Base-by-base conservation (phyloP, 2,329 filamentous ascomycete genomes). In the Trichoderma polysporum region DNA sequence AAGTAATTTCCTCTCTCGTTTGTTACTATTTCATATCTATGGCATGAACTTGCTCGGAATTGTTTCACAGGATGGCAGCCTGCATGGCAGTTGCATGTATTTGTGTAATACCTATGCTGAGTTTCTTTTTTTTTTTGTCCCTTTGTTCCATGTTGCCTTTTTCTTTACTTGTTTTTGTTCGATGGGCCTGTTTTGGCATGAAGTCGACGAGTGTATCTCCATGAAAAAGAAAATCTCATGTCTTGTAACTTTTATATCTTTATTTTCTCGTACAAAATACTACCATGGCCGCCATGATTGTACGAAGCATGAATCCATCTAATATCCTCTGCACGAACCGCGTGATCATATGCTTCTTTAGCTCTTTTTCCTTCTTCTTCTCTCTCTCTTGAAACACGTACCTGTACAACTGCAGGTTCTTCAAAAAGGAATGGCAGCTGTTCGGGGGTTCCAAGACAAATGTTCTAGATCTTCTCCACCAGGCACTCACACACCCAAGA, bases 381-480 rank as follows among this genome's bases (percentile, higher is more conserved):
- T 45, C 15, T 45, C 15, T 19, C 39, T 45, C 41, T 45, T 45
- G 41, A 33, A 56, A 33, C 10, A 56, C 13, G 17, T 3, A n/a
- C 12, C 17, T n/a, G 19, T 8, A 56, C 9, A 8, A n/a, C 35
- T 10, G 25, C 35, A 19, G 31, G 45, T 31, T 29, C 41, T 49
- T 10, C 57, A 39, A 52, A 39, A 22, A 6, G 41, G n/a, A 33
- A 37, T 17, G 12, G 2, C n/a, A 45, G 41, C 22, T 10, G 35
- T 8, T 47, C 41, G 35, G 35, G 31, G 25, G 8, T 25, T 13
- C 25, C n/a, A 49, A 37, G 22, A 47, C 45, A 15, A 39, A 49
- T 53, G 60, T 63, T 63, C 60, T 63, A 63, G 60, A 54, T 61
- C 45, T 50, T 63, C 49, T 63, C 60, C 37, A 53, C 49, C 39